Percentiles rank a stretch among this genome's conserved stretches.
phyloP scores from a whole-genome alignment of 768 basidiomycete species.

The Rhodotorula taiwanensis region DNA sequence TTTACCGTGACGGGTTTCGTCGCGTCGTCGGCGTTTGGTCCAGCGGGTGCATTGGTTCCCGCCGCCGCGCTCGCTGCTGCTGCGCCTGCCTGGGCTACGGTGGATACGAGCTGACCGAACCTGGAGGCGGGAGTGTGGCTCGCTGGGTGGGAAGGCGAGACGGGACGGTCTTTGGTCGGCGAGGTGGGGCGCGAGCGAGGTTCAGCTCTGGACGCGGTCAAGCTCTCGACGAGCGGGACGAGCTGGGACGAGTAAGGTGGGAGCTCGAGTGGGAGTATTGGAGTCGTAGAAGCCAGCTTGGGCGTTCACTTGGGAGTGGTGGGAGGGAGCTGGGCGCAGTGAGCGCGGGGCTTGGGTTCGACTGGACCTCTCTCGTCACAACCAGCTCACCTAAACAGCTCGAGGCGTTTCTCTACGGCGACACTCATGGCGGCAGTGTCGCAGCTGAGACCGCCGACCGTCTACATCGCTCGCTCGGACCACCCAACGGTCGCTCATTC shows the following conservation, averaged over 20 bases:
- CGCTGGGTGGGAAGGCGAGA: conserved; percentile 32
- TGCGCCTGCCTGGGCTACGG: conserved; percentile 4
- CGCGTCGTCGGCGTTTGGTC: conserved; percentile 54
- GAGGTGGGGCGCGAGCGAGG: conserved; percentile 23
- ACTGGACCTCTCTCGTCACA: too few species aligned
- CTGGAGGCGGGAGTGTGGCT: background rate
- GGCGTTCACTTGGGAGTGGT: background rate
- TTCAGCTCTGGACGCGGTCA: too few species aligned
- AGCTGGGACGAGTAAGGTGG: conserved; percentile 56
- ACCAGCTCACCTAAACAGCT: too few species aligned
- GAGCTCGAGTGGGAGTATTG: conserved; percentile 51
- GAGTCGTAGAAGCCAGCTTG: conserved; percentile 34
- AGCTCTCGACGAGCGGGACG: conserved; percentile 50
- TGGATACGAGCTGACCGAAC: conserved; percentile 14
- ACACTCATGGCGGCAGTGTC: too few species aligned
- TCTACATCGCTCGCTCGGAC: too few species aligned
- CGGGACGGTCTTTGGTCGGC: conserved; percentile 29
- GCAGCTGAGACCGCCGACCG: too few species aligned
- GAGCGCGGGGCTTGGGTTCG: too few species aligned
- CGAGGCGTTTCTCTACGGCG: too few species aligned
- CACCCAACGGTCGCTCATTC: too few species aligned
- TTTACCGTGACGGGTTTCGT: background rate
- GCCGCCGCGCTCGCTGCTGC: conserved; percentile 49
- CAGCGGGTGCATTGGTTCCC: conserved; percentile 30
- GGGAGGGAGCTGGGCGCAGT: background rate